Percentiles rank a stretch among this genome's conserved stretches.
These are phyloP conservation scores for Phytophthora brassicae DNA, from an alignment of 352 stramenopile species.

Conservation along the genomic window DNA sequence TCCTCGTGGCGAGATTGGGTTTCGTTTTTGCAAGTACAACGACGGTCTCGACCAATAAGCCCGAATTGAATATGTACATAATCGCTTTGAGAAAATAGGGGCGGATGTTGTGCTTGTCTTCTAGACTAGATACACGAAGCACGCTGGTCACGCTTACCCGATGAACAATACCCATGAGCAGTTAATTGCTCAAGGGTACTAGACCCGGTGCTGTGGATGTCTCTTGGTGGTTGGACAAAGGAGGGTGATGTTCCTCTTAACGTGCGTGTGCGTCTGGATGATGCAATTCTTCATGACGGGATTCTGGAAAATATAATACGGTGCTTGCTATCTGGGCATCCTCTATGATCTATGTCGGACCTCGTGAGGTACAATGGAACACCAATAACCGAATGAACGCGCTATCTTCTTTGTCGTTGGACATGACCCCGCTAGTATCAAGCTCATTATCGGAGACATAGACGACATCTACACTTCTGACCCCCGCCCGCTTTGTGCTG, in stretches of 20 bases:
- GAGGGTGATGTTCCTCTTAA: constrained; percentile 97
- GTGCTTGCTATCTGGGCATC: constrained; percentile 98
- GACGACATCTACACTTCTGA: constrained; percentile 97
- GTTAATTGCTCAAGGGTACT: constrained; percentile 91
- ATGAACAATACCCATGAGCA: constrained; percentile 97
- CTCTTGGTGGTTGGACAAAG: constrained; percentile 98
- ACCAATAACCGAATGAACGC: constrained; percentile 95
- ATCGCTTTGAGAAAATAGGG: constrained; percentile 94
- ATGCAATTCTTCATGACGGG: constrained; percentile 89
- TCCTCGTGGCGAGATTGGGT: constrained; percentile 95
- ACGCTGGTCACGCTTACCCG: constrained; percentile 97
- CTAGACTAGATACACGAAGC: constrained; percentile 97
- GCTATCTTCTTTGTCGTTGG: constrained; percentile 98
- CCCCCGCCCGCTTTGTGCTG: constrained; percentile 96
- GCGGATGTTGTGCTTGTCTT: constrained; percentile 98
- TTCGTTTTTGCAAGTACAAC: constrained; percentile 95
- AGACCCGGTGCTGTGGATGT: constrained; percentile 97
- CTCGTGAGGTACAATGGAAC: constrained; percentile 98
- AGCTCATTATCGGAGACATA: constrained; percentile 93
- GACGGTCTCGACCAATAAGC: constrained; percentile 96
- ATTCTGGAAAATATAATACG: constrained; percentile 96
- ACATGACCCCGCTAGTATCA: constrained; percentile 97
- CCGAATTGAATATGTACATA: constrained; percentile 90
- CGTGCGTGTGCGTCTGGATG: constrained; percentile 97
- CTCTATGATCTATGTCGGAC: constrained; percentile 98